Base-by-base conservation (phyloP, 352 stramenopile genomes). In the Globisporangium middletonii region DNA sequence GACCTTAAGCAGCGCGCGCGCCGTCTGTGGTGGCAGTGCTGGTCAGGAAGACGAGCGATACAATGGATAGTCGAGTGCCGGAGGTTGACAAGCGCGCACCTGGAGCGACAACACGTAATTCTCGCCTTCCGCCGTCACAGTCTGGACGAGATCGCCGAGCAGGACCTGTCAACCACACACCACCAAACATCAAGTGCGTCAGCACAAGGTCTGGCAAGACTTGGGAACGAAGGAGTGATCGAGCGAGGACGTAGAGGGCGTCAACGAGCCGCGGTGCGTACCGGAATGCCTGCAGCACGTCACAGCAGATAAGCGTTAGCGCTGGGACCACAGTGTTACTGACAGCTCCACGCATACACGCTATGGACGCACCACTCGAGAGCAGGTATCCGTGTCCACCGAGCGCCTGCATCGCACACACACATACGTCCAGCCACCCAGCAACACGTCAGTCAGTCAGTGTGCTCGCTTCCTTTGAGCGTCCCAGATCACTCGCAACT, bases 41-140 rank as follows among this genome's bases (percentile, higher is more conserved):
- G 23, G 23, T 23, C 23, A 23, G 23, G 23, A 23, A 23, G 23
- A 23, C 23, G 23, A 23, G 23, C 23, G 23, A 23, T 23, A 23
- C 23, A 23, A 23, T 0, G 23, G 23, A 23, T 4, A 26, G 12
- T 16, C 28, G 4, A 41, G n/a, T 19, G 27, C 23, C 12, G 41
- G 1, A 19, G 16, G 23, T 23, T 23, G 23, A 23, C 23, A 23
- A 23, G 23, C 23, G 23, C 23, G 23, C 35, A 83, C 77, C 70
- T 98, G 95, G 60, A 97, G 86, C 16, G 91, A 91, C 23, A 99
- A 73, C 64, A 99, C 97, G 57, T 96, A 92, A 73, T 98, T 98
- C 63, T 98, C 95, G 45, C 95, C 95, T 69, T 98, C 95, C n/a
- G 97, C 94, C 1, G 95, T 98, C 50, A 96, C 95, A 45, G 86